Percentiles rank a stretch among this genome's conserved stretches.
These are phyloP conservation scores for Metschnikowia drakensbergensis DNA, from an alignment of 805 yeast genomes.

Conservation along the genomic window DNA sequence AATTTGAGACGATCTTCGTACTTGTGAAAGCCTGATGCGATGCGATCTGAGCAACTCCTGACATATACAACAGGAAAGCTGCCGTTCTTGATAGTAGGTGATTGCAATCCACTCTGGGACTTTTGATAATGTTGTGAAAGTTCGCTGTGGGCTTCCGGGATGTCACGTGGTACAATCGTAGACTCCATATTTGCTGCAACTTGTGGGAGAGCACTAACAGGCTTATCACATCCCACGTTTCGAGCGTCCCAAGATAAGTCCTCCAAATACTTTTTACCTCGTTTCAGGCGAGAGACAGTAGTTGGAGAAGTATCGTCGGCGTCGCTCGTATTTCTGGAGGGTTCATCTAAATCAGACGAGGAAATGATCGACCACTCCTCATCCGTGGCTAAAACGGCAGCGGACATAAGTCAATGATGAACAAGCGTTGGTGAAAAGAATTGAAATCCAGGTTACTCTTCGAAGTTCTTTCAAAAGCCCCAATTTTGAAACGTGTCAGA, in stretches of 20 bases:
- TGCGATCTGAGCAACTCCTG: neutral
- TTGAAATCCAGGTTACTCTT: neutral
- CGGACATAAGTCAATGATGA: neutral
- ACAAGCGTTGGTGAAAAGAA: neutral
- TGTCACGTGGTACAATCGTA: neutral
- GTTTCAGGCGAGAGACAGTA: neutral
- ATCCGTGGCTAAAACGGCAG: slow-evolving; percentile 19
- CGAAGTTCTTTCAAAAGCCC: too few species aligned
- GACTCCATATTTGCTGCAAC: neutral
- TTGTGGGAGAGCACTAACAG: neutral
- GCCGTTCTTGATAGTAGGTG: neutral
- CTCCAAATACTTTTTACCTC: neutral
- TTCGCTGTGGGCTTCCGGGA: neutral
- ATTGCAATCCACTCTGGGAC: neutral
- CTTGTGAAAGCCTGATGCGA: neutral
- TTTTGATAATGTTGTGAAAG: neutral
- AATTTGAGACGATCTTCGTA: neutral
- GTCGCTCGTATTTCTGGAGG: slow-evolving; percentile 12
- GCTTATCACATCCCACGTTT: neutral
- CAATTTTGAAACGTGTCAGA: neutral
- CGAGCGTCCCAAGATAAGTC: neutral
- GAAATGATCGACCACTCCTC: slow-evolving; percentile 47
- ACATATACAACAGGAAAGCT: neutral
- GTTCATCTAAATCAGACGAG: slow-evolving; percentile 39
- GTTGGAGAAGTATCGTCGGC: neutral